Evolutionary conservation across 805 yeast genomes (phyloP), one percentile per base, ranked within the genome.

Genomic region (Schwanniomyces polymorphus): DNA sequence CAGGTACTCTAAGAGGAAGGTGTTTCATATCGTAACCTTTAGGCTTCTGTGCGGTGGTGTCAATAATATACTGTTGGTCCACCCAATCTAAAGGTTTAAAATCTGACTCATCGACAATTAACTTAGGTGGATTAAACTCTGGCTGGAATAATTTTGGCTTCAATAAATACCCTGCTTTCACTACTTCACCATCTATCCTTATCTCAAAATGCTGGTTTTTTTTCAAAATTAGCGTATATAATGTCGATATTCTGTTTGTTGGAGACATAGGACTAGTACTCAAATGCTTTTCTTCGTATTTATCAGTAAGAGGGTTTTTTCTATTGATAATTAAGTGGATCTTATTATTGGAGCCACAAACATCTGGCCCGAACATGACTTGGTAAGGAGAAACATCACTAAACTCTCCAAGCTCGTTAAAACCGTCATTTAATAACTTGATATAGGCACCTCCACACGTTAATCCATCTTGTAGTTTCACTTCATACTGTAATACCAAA

Each of bases 281-380:
- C 49, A 88, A 72, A 56, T 84, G 87, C 64, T 88, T 85, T 67
- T 88, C 91, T 61, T 84, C 87, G 49, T 75, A 72, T 49, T 71
- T 75, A 5, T 82, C 84, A 23, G 82, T 74, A 23, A 58, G 50
- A 39, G 82, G 84, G 62, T 80, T 78, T 56, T 75, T 74, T 56
- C 87, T 78, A 47, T 76, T 79, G 49, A 90, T 58, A 46, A 90
- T 87, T 54, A 91, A 81, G 60, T 88, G 96, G 28, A 91, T 84
- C 65, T 83, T 86, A 70, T 90, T 88, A 39, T 85, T 78, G 44
- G 82, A 61, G 2, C 96, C 96, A 70, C 97, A 91, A 63, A 79
- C 82, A 67, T 91, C 97, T 38, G 97, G 97, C 17, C 97, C 97
- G 71, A 91, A 91, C 92, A 91, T 86, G 53, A 91, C 70, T 65